Evolutionary conservation across 768 basidiomycete genomes (phyloP).

Genomic region (Pulveroboletus sp.): DNA sequence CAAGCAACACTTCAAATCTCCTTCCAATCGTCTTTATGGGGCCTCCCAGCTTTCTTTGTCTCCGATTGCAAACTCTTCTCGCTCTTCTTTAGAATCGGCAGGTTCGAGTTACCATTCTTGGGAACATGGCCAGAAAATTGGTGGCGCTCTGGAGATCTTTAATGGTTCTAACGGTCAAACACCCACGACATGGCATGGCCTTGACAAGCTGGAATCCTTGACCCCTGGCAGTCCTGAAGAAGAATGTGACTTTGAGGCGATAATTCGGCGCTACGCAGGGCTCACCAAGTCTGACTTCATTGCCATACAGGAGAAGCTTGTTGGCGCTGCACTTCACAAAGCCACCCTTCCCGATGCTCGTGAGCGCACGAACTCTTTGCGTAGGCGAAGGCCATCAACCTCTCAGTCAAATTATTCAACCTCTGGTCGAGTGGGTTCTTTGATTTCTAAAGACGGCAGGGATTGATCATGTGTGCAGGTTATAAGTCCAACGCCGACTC

Average conservation of each 20-base stretch:
- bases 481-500: slow-evolving; percentile 49
- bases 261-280: slow-evolving; percentile 62
- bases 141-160: slow-evolving; percentile 52
- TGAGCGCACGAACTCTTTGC: slow-evolving; percentile 64
- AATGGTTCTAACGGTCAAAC: slow-evolving; percentile 43
- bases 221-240: slow-evolving; percentile 50
- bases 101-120: slow-evolving; percentile 86
- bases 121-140: slow-evolving; percentile 56
- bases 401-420: slow-evolving; percentile 76
- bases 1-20: slow-evolving; percentile 43
- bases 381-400: slow-evolving; percentile 72
- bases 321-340: slow-evolving; percentile 58
- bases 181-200: slow-evolving; percentile 63
- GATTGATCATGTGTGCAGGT: slow-evolving; percentile 38
- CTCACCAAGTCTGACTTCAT: slow-evolving; percentile 66
- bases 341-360: slow-evolving; percentile 53
- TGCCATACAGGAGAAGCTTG: slow-evolving; percentile 71
- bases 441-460: not conserved
- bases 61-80: slow-evolving; percentile 68
- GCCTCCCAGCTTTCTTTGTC: slow-evolving; percentile 62
- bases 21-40: slow-evolving; percentile 49
- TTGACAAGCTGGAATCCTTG: slow-evolving; percentile 48
- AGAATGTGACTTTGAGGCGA: slow-evolving; percentile 59
- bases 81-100: slow-evolving; percentile 72
- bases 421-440: slow-evolving; percentile 42